Percentiles rank a stretch among this genome's conserved stretches.
Conservation (phyloP, 805 yeast species). For the Spathaspora boniae region DNA sequence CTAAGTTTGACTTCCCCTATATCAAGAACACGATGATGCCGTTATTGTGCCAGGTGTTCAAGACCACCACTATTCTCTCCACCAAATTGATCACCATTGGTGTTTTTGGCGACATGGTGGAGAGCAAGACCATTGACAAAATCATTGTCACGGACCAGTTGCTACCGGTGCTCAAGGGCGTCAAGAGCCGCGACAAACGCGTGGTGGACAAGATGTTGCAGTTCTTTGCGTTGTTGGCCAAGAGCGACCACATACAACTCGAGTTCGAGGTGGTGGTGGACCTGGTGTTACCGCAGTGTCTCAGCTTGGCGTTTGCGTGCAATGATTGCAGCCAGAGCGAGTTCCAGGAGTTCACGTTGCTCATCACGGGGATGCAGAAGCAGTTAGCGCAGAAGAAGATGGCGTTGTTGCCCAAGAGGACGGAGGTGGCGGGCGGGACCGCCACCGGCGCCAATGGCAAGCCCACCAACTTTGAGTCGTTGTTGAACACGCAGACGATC, state of each 20-base stretch:
- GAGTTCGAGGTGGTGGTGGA: constrained; percentile 29
- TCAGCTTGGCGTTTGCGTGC: constrained; percentile 35
- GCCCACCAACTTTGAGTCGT: constrained; percentile 21
- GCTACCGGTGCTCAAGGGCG: constrained; percentile 69
- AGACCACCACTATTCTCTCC: constrained; percentile 78
- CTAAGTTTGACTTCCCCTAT: constrained; percentile 59
- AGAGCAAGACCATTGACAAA: constrained; percentile 62
- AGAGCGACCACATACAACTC: constrained; percentile 30
- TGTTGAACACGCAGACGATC: constrained; percentile 27
- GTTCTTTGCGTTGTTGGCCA: constrained; percentile 50
- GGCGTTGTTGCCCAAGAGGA: constrained; percentile 14
- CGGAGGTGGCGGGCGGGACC: not conserved
- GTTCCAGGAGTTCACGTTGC: constrained; percentile 25
- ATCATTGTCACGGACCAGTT: constrained; percentile 71
- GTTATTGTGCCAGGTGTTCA: constrained; percentile 63
- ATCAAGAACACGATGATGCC: constrained; percentile 79
- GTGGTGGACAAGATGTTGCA: constrained; percentile 48
- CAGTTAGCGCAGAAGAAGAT: constrained; percentile 18
- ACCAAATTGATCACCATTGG: constrained; percentile 69
- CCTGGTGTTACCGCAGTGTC: constrained; percentile 27
- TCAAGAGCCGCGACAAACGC: constrained; percentile 73
- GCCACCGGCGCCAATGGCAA: constrained; percentile 3
- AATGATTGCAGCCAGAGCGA: constrained; percentile 33
- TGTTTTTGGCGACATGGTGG: constrained; percentile 56
- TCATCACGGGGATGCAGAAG: constrained; percentile 20